Conservation (phyloP, 2,329 filamentous ascomycete species). For the Aspergillus versicolor region DNA sequence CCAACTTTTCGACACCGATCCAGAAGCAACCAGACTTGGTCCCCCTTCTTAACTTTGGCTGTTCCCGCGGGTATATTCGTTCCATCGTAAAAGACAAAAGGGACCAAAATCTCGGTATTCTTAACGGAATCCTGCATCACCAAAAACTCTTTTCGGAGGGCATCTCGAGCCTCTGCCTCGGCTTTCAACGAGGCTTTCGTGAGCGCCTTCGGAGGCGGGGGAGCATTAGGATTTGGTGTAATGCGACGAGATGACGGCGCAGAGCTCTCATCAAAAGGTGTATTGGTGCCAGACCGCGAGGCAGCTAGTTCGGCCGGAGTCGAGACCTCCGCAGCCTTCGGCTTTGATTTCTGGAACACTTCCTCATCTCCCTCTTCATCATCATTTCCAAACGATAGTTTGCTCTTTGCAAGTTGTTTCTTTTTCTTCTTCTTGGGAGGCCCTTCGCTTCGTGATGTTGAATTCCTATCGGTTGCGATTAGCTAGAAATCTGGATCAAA, state of each 20-base stretch:
- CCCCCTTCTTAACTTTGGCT: slow-evolving; percentile 88
- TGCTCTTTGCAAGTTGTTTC: slow-evolving; percentile 58
- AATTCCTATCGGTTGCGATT: slow-evolving; percentile 57
- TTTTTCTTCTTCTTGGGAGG: slow-evolving; percentile 59
- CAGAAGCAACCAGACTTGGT: slow-evolving; percentile 87
- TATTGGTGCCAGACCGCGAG: slow-evolving; percentile 39
- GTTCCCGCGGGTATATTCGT: slow-evolving; percentile 82
- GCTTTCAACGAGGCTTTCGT: slow-evolving; percentile 75
- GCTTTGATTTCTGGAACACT: not conserved
- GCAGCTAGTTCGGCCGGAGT: slow-evolving; percentile 39
- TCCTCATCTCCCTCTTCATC: slow-evolving; percentile 58
- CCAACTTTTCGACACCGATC: slow-evolving; percentile 90
- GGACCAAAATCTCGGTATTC: slow-evolving; percentile 82
- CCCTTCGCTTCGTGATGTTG: slow-evolving; percentile 47
- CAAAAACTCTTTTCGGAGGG: slow-evolving; percentile 76
- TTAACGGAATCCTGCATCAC: slow-evolving; percentile 82
- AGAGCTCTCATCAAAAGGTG: slow-evolving; percentile 33
- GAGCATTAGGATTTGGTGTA: slow-evolving; percentile 46
- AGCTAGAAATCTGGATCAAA: slow-evolving; percentile 36
- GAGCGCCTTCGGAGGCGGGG: slow-evolving; percentile 66
- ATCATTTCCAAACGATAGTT: slow-evolving; percentile 65
- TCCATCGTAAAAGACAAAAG: slow-evolving; percentile 96
- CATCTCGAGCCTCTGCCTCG: slow-evolving; percentile 75
- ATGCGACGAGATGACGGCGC: slow-evolving; percentile 33
- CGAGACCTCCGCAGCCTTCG: slow-evolving; percentile 22